Percentiles rank a stretch among this genome's conserved stretches.
phyloP scores from a whole-genome alignment of 768 basidiomycete genomes.

The Lentinula guzmanii region DNA sequence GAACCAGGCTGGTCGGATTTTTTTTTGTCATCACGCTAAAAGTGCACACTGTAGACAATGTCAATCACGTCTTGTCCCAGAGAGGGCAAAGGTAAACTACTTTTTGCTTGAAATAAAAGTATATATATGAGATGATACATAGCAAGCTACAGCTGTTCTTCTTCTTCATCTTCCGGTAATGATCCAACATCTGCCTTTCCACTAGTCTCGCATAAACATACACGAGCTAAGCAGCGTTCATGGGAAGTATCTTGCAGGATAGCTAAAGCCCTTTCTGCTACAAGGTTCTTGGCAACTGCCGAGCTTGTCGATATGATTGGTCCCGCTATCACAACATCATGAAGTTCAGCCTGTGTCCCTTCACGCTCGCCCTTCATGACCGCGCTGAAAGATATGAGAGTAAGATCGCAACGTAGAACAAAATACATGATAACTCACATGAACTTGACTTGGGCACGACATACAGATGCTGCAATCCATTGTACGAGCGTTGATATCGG shows the following conservation, averaged over 20 bases:
- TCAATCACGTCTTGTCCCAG: too few relatives aligned
- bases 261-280: slow-evolving; percentile 55
- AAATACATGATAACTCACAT: slow-evolving; percentile 25
- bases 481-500: slow-evolving; percentile 69
- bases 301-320: slow-evolving; percentile 55
- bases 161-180: too few relatives aligned
- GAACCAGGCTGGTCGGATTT: slow-evolving; percentile 49
- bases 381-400: not conserved
- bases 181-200: not conserved
- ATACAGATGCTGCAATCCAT: slow-evolving; percentile 58
- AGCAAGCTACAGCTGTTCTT: too few relatives aligned
- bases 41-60: too few relatives aligned
- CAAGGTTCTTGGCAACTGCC: slow-evolving; percentile 61
- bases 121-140: too few relatives aligned
- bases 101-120: too few relatives aligned
- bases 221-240: slow-evolving; percentile 33
- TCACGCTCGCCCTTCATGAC: slow-evolving; percentile 22
- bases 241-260: slow-evolving; percentile 42
- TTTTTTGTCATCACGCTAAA: too few relatives aligned
- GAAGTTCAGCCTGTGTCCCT: slow-evolving; percentile 53
- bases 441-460: slow-evolving; percentile 38
- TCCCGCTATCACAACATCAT: slow-evolving; percentile 49
- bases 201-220: slow-evolving; percentile 34
- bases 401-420: not conserved
- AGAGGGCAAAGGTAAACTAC: too few relatives aligned